Evolutionary conservation across 768 basidiomycete genomes (phyloP).

Genomic region (Boletus reticuloceps): DNA sequence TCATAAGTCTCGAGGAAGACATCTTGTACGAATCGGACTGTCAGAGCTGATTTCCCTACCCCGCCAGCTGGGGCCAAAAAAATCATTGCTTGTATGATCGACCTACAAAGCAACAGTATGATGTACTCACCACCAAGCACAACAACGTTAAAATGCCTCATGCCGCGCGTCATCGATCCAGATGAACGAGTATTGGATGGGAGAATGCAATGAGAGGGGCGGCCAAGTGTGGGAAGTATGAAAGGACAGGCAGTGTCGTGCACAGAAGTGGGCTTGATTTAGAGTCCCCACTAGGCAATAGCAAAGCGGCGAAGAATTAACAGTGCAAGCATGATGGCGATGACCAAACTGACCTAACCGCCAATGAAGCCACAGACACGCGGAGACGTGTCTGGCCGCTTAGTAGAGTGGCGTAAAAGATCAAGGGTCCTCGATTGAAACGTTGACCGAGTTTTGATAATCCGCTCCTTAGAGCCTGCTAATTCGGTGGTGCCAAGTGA

Average conservation of each 20-base stretch:
- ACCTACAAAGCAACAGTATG: background rate
- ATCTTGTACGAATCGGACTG: constrained; percentile 73
- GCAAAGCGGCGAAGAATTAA: constrained; percentile 6
- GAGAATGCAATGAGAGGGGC: constrained; percentile 8
- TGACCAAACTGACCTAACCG: constrained; percentile 3
- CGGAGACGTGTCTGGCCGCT: background rate
- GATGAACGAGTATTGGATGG: constrained; percentile 1
- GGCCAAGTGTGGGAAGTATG: constrained; percentile 23
- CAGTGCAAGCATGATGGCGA: background rate
- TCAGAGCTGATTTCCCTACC: constrained; percentile 85
- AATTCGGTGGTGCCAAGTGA: background rate
- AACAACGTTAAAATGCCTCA: constrained; percentile 75
- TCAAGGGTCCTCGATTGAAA: background rate
- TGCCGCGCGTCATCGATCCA: constrained; percentile 24
- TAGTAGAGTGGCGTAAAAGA: background rate
- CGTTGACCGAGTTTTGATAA: background rate
- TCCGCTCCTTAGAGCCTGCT: background rate
- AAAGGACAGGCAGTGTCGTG: constrained; percentile 15
- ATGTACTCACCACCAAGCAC: constrained; percentile 68
- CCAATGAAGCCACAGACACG: background rate
- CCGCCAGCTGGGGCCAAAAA: constrained; percentile 61
- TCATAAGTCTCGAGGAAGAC: constrained; percentile 76
- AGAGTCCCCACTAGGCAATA: background rate
- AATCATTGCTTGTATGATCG: background rate
- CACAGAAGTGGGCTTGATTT: constrained; percentile 2